These are phyloP conservation scores for Psilocybe sp. DNA, from an alignment of 768 basidiomycete genomes.

Conservation along the genomic window DNA sequence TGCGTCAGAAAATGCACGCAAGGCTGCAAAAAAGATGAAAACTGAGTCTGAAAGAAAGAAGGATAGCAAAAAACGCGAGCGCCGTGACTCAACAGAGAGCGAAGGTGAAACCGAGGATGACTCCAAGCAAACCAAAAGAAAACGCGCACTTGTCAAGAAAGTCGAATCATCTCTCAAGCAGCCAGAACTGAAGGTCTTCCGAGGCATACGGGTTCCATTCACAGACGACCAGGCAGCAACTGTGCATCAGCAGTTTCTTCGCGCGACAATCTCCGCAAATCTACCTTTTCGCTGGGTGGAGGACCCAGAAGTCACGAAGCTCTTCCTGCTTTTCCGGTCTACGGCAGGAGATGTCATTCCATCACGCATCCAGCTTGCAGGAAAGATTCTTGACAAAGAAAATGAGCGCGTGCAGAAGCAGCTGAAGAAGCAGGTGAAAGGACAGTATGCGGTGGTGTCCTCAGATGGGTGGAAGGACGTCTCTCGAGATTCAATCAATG, in stretches of 20 bases:
- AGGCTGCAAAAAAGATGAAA: conserved; percentile 7
- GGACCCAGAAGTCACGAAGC: conserved; percentile 22
- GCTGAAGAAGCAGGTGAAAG: conserved; percentile 8
- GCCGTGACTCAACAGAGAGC: neutral
- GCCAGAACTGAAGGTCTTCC: conserved; percentile 20
- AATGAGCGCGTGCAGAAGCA: conserved; percentile 6
- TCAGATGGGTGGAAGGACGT: conserved; percentile 28
- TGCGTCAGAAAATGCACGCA: conserved; percentile 12
- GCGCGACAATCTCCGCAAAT: conserved; percentile 25
- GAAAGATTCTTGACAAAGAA: conserved; percentile 18
- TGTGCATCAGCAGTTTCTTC: conserved; percentile 20
- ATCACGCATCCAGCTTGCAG: conserved; percentile 13
- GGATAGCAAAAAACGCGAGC: neutral
- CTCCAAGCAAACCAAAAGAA: conserved; percentile 8
- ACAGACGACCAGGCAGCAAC: conserved; percentile 10
- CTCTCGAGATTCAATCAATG: conserved; percentile 18
- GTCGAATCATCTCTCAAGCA: conserved; percentile 18
- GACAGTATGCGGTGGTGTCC: conserved; percentile 13
- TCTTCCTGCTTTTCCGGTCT: conserved; percentile 25
- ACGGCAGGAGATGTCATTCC: conserved; percentile 21
- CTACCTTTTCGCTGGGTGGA: conserved; percentile 25
- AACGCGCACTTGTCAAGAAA: conserved; percentile 11
- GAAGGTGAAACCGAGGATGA: conserved; percentile 9
- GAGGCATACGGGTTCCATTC: conserved; percentile 24
- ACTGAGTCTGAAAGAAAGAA: neutral